Base-by-base conservation (phyloP, 2,329 filamentous ascomycete genomes). In the Ophiostoma fasciatum region DNA sequence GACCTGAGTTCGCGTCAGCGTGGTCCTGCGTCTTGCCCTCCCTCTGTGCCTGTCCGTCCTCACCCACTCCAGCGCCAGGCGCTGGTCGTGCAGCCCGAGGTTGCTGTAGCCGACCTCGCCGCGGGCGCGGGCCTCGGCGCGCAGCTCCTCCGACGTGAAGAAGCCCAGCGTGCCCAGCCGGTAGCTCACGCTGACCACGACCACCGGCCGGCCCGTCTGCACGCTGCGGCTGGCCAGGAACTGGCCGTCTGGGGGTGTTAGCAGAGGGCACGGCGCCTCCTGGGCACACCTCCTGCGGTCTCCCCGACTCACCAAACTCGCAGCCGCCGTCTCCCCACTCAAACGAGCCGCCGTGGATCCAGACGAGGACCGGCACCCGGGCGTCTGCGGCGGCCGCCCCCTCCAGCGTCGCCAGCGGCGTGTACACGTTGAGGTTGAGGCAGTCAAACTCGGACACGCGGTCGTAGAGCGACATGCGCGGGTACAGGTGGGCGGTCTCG, bases 41-140 rank as follows among this genome's bases (percentile, higher is more conserved):
- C n/a, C n/a, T n/a, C n/a, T n/a, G n/a, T n/a, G n/a, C n/a, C n/a
- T n/a, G n/a, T n/a, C n/a, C n/a, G n/a, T n/a, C n/a, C 19, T 7
- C n/a, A 31, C 55, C 63, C 63, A 67, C 40, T 63, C 44, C 10
- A 65, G 49, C 5, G 56, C 62, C 5, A 55, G 50, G 19, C 59
- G 53, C 37, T 61, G 56, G 38, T 61, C 59, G 33, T 52, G 51
- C 25, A 60, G 42, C 1, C 50, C 51, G 8, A 50, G 51, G 40
- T 64, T 64, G 18, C 11, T 23, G 30, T 23, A 32, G 30, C 20
- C 19, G 5, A 7, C 30, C 21, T 32, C 30, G 30, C 30, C 30
- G 19, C 20, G 19, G 19, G 5, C 10, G 19, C 19, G 19, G 30
- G 30, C 30, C 7, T 8, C 30, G 5, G 11, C 19, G 13, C 20